Percentiles rank a stretch among this genome's conserved stretches.
Conservation (phyloP, 169 alveolate species). For the Plasmodium reichenowi region DNA sequence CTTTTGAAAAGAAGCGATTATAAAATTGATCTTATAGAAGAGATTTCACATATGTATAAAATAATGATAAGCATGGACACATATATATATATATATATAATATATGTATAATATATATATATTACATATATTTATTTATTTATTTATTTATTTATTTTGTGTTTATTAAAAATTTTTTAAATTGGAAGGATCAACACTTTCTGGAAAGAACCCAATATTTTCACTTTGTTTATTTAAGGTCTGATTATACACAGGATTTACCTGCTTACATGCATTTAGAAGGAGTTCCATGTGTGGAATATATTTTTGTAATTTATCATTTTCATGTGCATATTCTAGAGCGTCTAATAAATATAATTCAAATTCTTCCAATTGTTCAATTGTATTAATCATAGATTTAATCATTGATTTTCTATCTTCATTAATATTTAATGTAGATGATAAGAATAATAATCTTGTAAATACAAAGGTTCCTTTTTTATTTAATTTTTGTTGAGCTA, state of each 20-base stretch:
- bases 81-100: no score
- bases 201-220: conserved; percentile 69
- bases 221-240: conserved; percentile 66
- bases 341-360: conserved; percentile 68
- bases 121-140: no score
- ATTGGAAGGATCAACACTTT: conserved; percentile 48
- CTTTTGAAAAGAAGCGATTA: no score
- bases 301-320: conserved; percentile 58
- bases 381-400: conserved; percentile 33
- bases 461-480: conserved; percentile 61
- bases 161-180: conserved; percentile 14
- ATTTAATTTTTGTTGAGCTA: conserved; percentile 71
- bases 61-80: no score
- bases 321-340: conserved; percentile 63
- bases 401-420: conserved; percentile 62
- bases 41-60: no score
- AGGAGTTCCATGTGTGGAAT: conserved; percentile 58
- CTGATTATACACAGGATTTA: conserved; percentile 52
- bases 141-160: no score
- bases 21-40: no score
- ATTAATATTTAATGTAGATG: conserved; percentile 28
- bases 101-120: no score
- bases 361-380: conserved; percentile 68
- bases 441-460: conserved; percentile 58
- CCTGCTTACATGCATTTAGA: conserved; percentile 44